Evolutionary conservation across 768 basidiomycete genomes (phyloP).

Genomic region (Phylloporus arenicola): DNA sequence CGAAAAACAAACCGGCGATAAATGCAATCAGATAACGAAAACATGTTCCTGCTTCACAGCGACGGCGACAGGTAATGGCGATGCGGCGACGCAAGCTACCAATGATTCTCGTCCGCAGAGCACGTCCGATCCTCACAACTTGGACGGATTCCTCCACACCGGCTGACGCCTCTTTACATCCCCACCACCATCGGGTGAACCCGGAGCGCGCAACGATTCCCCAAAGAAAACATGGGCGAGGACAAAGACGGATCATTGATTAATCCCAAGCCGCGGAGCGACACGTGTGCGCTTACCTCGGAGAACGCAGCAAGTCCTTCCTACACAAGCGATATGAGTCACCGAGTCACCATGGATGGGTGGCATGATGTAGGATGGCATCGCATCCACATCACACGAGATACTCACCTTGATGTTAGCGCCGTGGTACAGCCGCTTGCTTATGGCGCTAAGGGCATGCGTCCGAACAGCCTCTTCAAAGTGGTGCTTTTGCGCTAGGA

Average conservation of each 20-base stretch:
- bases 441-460: conserved; percentile 43
- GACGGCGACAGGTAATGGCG: background rate
- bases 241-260: background rate
- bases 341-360: background rate
- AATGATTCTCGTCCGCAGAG: background rate
- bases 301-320: conserved; percentile 68
- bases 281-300: conserved; percentile 25
- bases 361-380: background rate
- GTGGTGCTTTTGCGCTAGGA: conserved; percentile 49
- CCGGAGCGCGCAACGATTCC: conserved; percentile 2
- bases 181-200: conserved; percentile 1
- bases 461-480: conserved; percentile 45
- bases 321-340: conserved; percentile 32
- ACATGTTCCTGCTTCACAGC: background rate
- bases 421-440: conserved; percentile 51
- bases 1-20: background rate
- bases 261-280: background rate
- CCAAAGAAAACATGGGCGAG: background rate
- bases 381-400: background rate
- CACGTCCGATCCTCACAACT: conserved; percentile 6
- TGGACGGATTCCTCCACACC: conserved; percentile 17
- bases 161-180: conserved; percentile 15
- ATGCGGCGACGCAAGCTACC: background rate
- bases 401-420: conserved; percentile 61
- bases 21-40: background rate